phyloP scores from a whole-genome alignment of 805 yeast species.

The Cyberlindnera xylosilytica region DNA sequence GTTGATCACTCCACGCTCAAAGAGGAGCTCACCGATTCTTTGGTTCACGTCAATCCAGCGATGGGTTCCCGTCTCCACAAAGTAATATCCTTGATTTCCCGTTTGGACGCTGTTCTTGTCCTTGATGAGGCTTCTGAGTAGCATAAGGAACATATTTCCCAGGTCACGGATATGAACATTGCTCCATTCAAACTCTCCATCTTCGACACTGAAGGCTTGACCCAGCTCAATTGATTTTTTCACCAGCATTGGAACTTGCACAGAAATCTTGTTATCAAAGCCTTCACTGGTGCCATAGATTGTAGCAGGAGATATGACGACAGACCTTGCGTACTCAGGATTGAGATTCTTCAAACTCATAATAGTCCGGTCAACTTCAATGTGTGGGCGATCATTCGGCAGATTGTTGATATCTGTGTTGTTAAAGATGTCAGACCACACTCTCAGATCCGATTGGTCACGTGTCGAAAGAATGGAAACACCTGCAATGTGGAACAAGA shows the following conservation, averaged over 20 bases:
- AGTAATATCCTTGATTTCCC: constrained; percentile 35
- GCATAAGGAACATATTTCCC: constrained; percentile 29
- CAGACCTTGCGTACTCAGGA: constrained; percentile 29
- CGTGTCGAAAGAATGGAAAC: constrained; percentile 10
- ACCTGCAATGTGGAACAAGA: constrained; percentile 37
- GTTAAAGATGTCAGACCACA: constrained; percentile 11
- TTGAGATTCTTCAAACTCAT: constrained; percentile 30
- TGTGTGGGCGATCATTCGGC: constrained; percentile 9
- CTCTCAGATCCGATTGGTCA: constrained; percentile 2
- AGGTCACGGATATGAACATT: constrained; percentile 35
- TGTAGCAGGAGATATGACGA: constrained; percentile 33
- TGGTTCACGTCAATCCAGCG: constrained; percentile 31
- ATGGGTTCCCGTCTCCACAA: constrained; percentile 31
- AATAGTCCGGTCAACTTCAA: constrained; percentile 28
- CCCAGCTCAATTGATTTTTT: constrained; percentile 19
- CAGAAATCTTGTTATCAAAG: constrained; percentile 28
- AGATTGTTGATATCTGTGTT: constrained; percentile 3
- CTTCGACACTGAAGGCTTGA: constrained; percentile 28
- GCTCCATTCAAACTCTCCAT: constrained; percentile 35
- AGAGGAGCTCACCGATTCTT: constrained; percentile 23
- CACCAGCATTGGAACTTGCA: constrained; percentile 31
- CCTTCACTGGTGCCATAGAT: constrained; percentile 35
- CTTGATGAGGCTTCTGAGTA: constrained; percentile 24
- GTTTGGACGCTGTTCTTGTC: constrained; percentile 26
- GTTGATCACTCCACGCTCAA: constrained; percentile 14